A percentile compares a stretch with the other conserved stretches of the same genome.
Conservation (phyloP, 176 grass and related monocot genomes). For the Oryza rufipogon region DNA sequence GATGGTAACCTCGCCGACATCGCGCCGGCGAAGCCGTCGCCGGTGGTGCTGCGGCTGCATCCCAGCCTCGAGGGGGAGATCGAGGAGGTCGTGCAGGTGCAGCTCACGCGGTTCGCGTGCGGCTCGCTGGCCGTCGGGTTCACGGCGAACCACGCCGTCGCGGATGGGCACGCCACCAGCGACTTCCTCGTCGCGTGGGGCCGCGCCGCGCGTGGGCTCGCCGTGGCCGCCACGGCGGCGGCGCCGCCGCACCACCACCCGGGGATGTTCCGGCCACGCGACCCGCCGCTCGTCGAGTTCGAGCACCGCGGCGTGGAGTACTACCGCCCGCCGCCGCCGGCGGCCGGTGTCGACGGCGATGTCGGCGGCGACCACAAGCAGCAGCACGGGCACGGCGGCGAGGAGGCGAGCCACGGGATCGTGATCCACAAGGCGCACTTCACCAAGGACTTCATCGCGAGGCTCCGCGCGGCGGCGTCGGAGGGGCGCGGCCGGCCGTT, state of each 20-base stretch:
- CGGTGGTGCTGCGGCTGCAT: constrained; percentile 38
- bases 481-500: constrained; percentile 36
- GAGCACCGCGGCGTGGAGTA: constrained; percentile 59
- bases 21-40: constrained; percentile 48
- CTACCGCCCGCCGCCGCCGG: neutral
- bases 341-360: neutral
- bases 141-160: constrained; percentile 56
- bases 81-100: constrained; percentile 60
- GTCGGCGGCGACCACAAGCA: too few species aligned
- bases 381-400: neutral
- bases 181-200: constrained; percentile 72
- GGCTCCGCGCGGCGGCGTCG: constrained; percentile 47
- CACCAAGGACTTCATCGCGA: constrained; percentile 63
- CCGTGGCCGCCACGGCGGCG: neutral
- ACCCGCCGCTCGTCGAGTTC: constrained; percentile 42
- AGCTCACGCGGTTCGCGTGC: constrained; percentile 62
- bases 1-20: constrained; percentile 31
- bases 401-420: neutral
- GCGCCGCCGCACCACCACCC: constrained; percentile 23
- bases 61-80: constrained; percentile 33
- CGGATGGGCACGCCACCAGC: constrained; percentile 56
- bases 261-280: constrained; percentile 30
- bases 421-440: constrained; percentile 69
- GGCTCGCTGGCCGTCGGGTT: constrained; percentile 54
- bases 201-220: constrained; percentile 44